Evolutionary conservation across 257 asterid genomes (phyloP).

Genomic region (Lavandula angustifolia): DNA sequence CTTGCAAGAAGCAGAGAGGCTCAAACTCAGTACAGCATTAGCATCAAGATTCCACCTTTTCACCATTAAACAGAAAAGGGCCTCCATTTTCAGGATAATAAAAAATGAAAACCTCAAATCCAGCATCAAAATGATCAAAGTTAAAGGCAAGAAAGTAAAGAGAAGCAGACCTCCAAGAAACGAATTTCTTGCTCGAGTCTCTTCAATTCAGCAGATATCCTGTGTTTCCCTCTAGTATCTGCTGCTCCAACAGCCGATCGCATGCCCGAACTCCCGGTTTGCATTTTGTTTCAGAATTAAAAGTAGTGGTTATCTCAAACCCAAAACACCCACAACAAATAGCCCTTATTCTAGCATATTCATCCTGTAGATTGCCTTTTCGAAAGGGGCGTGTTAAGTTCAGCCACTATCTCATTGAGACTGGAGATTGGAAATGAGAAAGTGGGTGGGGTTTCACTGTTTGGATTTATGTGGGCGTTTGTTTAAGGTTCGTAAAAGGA

Average conservation of each 20-base stretch:
- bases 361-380: conserved; percentile 23
- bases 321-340: not conserved
- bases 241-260: conserved; percentile 54
- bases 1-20: not conserved
- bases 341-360: conserved; percentile 19
- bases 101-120: not conserved
- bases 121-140: conserved; percentile 21
- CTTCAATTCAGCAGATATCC: conserved; percentile 89
- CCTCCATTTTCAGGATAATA: conserved; percentile 24
- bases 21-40: conserved; percentile 12
- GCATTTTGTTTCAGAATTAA: conserved; percentile 42
- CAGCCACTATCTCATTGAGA: conserved; percentile 13
- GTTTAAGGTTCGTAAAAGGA: conserved; percentile 26
- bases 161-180: conserved; percentile 69
- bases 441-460: conserved; percentile 23
- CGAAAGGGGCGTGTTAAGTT: conserved; percentile 1
- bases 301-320: not conserved
- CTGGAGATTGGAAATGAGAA: conserved; percentile 26
- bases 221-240: conserved; percentile 88
- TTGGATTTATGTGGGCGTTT: conserved; percentile 39
- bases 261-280: conserved; percentile 60
- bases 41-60: conserved; percentile 28
- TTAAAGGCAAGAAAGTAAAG: conserved; percentile 20
- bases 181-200: conserved; percentile 94
- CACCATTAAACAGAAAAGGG: conserved; percentile 22